Conservation (phyloP, 2,329 filamentous ascomycete species). For the Didymella sp. region DNA sequence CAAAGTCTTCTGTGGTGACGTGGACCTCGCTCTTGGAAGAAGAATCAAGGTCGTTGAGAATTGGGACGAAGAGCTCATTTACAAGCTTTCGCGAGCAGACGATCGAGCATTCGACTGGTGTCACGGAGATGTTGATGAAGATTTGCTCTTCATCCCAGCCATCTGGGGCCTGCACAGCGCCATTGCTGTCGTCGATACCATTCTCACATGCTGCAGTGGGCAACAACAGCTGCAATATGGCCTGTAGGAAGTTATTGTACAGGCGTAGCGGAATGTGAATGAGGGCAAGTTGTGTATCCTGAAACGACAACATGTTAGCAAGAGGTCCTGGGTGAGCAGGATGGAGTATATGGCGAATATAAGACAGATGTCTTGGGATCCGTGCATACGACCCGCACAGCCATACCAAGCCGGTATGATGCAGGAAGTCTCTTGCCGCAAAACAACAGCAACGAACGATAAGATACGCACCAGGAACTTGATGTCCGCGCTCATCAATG, state of each 20-base stretch:
- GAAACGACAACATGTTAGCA: conserved; percentile 49
- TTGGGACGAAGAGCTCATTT: conserved; percentile 75
- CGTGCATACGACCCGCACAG: conserved; percentile 37
- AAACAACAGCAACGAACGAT: conserved; percentile 30
- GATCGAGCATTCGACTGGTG: conserved; percentile 89
- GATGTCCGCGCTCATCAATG: conserved; percentile 57
- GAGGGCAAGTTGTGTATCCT: conserved; percentile 87
- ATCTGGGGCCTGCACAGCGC: conserved; percentile 45
- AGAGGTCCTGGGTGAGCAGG: conserved; percentile 6
- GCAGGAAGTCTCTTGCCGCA: conserved; percentile 23
- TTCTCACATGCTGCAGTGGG: conserved; percentile 59
- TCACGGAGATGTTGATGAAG: conserved; percentile 93
- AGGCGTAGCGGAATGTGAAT: conserved; percentile 87
- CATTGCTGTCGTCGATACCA: conserved; percentile 34
- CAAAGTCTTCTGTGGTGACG: conserved; percentile 83
- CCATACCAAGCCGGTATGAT: conserved; percentile 36
- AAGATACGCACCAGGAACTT: conserved; percentile 55
- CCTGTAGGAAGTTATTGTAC: conserved; percentile 79
- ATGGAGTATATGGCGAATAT: conserved; percentile 22
- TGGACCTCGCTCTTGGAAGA: conserved; percentile 60
- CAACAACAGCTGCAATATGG: conserved; percentile 84
- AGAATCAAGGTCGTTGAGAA: conserved; percentile 68
- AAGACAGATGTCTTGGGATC: conserved; percentile 37
- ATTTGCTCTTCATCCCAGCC: conserved; percentile 66
- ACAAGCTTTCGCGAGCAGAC: conserved; percentile 83